Evolutionary conservation across 2,329 filamentous ascomycete species (phyloP).

Genomic region (Nakataea oryzae): DNA sequence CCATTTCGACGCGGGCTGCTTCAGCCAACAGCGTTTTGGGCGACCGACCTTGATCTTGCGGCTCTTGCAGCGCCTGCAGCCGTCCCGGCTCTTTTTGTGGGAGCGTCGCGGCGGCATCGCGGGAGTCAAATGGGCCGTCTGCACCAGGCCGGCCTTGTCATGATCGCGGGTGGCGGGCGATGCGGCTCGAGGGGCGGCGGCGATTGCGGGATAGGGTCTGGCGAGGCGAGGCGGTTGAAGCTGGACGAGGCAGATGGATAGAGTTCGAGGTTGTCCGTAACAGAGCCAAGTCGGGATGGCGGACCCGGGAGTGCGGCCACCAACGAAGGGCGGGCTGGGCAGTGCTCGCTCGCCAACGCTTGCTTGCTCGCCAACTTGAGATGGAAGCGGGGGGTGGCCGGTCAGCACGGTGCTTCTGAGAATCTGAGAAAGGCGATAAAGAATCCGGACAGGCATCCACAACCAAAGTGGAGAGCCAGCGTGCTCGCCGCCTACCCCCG

Average conservation of each 20-base stretch:
- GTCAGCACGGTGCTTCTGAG: not conserved
- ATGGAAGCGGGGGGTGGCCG: not conserved
- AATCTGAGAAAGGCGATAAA: not conserved
- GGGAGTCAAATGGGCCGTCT: slow-evolving; percentile 6
- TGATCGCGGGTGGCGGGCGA: slow-evolving; percentile 4
- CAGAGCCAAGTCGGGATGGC: not conserved
- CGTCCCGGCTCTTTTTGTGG: slow-evolving; percentile 60
- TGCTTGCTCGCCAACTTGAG: not conserved
- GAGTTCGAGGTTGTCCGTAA: not conserved
- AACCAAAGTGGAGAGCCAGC: not conserved
- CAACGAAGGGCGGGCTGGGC: not conserved
- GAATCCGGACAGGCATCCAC: not conserved
- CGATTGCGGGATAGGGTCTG: not conserved
- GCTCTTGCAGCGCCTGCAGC: slow-evolving; percentile 55
- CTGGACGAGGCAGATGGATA: not conserved
- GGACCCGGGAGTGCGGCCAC: not conserved
- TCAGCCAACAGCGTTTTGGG: not conserved
- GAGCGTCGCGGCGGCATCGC: slow-evolving; percentile 54
- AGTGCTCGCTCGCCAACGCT: not conserved
- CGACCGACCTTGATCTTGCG: slow-evolving; percentile 58
- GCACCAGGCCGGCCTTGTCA: slow-evolving; percentile 6
- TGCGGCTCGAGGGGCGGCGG: not conserved
- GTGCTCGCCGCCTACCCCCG: not conserved
- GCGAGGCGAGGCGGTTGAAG: too few relatives aligned
- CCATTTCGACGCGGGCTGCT: not conserved